Base-by-base conservation (phyloP, 1,284 basidiomycete species). In the Papiliotrema fonsecae region DNA sequence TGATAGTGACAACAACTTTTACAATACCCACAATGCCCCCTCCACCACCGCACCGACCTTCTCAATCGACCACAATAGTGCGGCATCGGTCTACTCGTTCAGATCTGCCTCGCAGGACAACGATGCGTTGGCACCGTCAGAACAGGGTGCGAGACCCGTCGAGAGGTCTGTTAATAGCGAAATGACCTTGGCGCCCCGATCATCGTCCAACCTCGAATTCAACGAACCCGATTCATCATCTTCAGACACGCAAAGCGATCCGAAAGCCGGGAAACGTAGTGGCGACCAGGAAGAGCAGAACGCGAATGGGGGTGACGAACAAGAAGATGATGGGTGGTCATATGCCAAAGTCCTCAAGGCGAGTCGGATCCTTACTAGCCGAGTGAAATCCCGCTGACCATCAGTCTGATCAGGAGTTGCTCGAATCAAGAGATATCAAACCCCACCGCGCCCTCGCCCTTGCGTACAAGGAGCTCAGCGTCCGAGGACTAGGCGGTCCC, bases 401-500 rank as follows among this genome's bases (percentile, higher is more conserved):
- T 16, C 34, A 35, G 34, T 35, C 34, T 19, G 34, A 35, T 19
- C 34, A 35, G 34, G 19, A 35, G 19, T 19, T 35, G 34, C 34
- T 35, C 34, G 34, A 35, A 19, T 35, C 34, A 16, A 14, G 34
- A 5, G 19, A 35, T 19, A 14, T 35, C 34, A 14, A 35, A 16
- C 34, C 34, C 34, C 34, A 35, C 34, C 34, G 34, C 14, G 16
- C 34, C 4, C 34, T 35, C 34, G 34, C 37, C 24, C 47, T 61
- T 4, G 45, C 54, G 18, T 56, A 51, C 50, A 46, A 55, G 37
- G 30, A 57, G 42, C 53, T 61, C 19, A 57, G 51, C 0, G 47
- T 61, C n/a, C 49, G 57, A 18, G 60, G 60, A 2, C 44, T 47
- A 11, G 60, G 57, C 16, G 57, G 57, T 3, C 51, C 52, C 21